Evolutionary conservation across 176 grass and related monocot genomes (phyloP).

Genomic region (Leersia perrieri): DNA sequence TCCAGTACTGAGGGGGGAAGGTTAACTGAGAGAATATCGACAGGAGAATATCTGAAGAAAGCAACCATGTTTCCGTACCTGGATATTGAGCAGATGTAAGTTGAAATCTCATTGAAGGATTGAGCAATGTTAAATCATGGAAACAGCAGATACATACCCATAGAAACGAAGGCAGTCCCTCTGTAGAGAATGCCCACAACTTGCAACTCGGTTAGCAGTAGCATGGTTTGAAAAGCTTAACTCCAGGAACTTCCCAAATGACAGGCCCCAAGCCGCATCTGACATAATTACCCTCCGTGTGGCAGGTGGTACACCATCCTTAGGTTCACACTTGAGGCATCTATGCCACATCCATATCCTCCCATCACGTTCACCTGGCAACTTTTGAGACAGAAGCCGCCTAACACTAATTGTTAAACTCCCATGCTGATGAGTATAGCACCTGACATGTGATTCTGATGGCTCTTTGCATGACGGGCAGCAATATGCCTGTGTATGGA

Average conservation of each 20-base stretch:
- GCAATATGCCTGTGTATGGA: slow-evolving; percentile 50
- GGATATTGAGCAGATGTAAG: slow-evolving; percentile 41
- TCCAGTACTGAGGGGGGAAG: slow-evolving; percentile 70
- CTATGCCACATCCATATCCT: slow-evolving; percentile 99
- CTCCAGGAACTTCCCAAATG: slow-evolving; percentile 96
- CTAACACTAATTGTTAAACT: slow-evolving; percentile 80
- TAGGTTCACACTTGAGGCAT: slow-evolving; percentile 79
- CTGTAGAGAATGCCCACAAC: slow-evolving; percentile 90
- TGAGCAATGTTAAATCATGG: slow-evolving; percentile 19
- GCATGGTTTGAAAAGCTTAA: slow-evolving; percentile 91
- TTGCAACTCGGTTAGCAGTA: slow-evolving; percentile 84
- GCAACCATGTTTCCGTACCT: slow-evolving; percentile 94
- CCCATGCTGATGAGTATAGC: slow-evolving; percentile 87
- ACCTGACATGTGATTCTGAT: slow-evolving; percentile 73
- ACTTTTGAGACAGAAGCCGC: slow-evolving; percentile 49
- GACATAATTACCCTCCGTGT: slow-evolving; percentile 84
- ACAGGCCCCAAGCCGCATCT: slow-evolving; percentile 88
- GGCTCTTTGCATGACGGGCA: slow-evolving; percentile 77
- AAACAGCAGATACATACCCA: slow-evolving; percentile 50
- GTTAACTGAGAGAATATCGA: slow-evolving; percentile 89
- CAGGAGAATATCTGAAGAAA: slow-evolving; percentile 87
- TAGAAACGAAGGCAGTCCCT: slow-evolving; percentile 96
- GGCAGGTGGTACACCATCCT: slow-evolving; percentile 77
- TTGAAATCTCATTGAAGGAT: slow-evolving; percentile 26
- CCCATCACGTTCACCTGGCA: slow-evolving; percentile 78